A percentile compares a stretch with the other conserved stretches of the same genome.
phyloP scores from a whole-genome alignment of 108 stramenopile species.

The Nitzschia inconspicua region DNA sequence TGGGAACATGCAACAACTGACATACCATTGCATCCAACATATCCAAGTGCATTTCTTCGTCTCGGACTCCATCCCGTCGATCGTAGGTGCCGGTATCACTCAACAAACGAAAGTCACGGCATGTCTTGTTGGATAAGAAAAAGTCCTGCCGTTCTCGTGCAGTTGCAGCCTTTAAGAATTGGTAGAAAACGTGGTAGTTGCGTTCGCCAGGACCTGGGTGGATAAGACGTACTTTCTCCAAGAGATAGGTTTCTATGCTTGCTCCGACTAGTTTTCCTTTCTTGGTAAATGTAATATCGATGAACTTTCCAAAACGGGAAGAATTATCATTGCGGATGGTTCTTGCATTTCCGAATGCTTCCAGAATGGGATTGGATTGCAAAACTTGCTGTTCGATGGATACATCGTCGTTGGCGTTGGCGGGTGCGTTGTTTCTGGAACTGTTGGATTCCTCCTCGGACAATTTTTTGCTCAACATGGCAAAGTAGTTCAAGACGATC shows the following conservation, averaged over 20 bases:
- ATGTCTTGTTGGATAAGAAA: slow-evolving; percentile 36
- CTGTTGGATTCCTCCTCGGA: background rate
- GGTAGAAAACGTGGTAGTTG: slow-evolving; percentile 91
- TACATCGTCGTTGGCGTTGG: slow-evolving; percentile 24
- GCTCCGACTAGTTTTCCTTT: slow-evolving; percentile 83
- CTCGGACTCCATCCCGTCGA: slow-evolving; percentile 81
- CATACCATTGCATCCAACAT: slow-evolving; percentile 87
- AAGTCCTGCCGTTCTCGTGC: slow-evolving; percentile 48
- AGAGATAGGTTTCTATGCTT: slow-evolving; percentile 89
- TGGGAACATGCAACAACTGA: background rate
- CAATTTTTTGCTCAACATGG: slow-evolving; percentile 70
- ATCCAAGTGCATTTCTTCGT: slow-evolving; percentile 74
- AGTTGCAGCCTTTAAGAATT: slow-evolving; percentile 74
- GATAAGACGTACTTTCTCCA: slow-evolving; percentile 93
- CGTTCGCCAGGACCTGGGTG: slow-evolving; percentile 70
- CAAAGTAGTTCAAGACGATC: slow-evolving; percentile 90
- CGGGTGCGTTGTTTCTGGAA: slow-evolving; percentile 7
- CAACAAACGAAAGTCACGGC: slow-evolving; percentile 61
- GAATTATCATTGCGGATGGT: slow-evolving; percentile 97
- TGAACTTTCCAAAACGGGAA: slow-evolving; percentile 82
- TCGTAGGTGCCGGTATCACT: slow-evolving; percentile 70
- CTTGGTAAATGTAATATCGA: slow-evolving; percentile 76
- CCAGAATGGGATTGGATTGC: slow-evolving; percentile 93
- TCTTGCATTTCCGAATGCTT: slow-evolving; percentile 96
- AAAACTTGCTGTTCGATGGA: slow-evolving; percentile 90